Evolutionary conservation across 2,329 filamentous ascomycete genomes (phyloP).

Genomic region (Diaporthe sp.): DNA sequence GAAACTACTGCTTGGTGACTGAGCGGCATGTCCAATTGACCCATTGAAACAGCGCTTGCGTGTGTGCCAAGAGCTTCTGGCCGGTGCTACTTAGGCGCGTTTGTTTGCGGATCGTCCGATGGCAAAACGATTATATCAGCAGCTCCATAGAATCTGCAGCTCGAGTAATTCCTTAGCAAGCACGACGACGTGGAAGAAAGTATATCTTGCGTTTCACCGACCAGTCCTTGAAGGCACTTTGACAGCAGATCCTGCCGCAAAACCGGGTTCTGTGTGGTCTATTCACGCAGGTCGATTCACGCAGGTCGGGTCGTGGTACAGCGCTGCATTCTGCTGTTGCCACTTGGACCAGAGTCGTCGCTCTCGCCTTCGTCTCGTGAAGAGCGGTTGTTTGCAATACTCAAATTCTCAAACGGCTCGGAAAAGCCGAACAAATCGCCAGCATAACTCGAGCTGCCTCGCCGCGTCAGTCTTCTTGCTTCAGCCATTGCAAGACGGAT

Average conservation of each 20-base stretch:
- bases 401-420: slow-evolving; percentile 17
- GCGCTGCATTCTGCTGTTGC: not conserved
- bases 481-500: not conserved
- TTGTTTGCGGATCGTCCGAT: slow-evolving; percentile 3
- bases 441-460: not conserved
- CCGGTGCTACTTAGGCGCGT: not conserved
- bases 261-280: not conserved
- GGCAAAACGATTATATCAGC: slow-evolving; percentile 12
- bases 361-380: not conserved
- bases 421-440: not conserved
- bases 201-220: not conserved
- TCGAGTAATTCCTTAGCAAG: not conserved
- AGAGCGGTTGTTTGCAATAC: not conserved
- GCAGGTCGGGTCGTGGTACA: not conserved
- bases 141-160: slow-evolving; percentile 6
- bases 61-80: not conserved
- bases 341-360: too few species aligned
- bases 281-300: too few species aligned
- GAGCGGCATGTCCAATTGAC: not conserved
- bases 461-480: not conserved
- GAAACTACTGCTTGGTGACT: not conserved
- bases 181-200: not conserved
- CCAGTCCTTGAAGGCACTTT: not conserved
- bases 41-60: slow-evolving; percentile 26
- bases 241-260: not conserved